phyloP scores from a whole-genome alignment of 2,329 filamentous ascomycete genomes.

The Fusarium compactum region DNA sequence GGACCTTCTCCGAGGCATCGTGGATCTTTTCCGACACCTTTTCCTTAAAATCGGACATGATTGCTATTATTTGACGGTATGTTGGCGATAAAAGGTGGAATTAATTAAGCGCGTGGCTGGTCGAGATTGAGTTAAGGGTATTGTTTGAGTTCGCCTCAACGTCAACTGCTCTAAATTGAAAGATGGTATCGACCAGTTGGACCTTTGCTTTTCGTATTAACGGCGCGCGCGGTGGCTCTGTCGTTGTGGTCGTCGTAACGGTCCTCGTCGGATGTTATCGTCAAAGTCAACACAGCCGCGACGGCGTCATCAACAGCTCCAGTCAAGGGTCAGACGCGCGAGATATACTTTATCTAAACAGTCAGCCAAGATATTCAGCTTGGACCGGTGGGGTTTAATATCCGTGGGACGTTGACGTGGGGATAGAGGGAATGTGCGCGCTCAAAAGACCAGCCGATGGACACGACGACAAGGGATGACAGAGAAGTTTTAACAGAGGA shows the following conservation, averaged over 20 bases:
- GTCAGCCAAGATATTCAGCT: constrained; percentile 31
- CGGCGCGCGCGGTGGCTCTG: constrained; percentile 24
- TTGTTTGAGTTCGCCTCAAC: constrained; percentile 26
- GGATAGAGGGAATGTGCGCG: constrained; percentile 29
- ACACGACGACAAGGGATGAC: constrained; percentile 13
- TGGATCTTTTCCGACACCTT: constrained; percentile 56
- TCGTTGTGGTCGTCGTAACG: constrained; percentile 40
- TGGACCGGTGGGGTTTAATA: constrained; percentile 21
- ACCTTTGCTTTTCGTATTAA: constrained; percentile 7
- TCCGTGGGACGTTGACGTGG: constrained; percentile 27
- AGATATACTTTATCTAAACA: constrained; percentile 23
- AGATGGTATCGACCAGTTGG: constrained; percentile 3
- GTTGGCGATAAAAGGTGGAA: constrained; percentile 12
- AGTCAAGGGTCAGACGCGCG: constrained; percentile 38
- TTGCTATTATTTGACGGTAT: constrained; percentile 42
- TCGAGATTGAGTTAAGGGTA: constrained; percentile 23
- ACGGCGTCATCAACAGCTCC: constrained; percentile 43
- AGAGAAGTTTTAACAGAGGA: constrained; percentile 21
- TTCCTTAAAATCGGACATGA: constrained; percentile 88
- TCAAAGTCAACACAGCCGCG: constrained; percentile 43
- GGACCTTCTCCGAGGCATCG: constrained; percentile 51
- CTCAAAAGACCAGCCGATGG: constrained; percentile 22
- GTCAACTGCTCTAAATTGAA: constrained; percentile 24
- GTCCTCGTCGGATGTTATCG: constrained; percentile 44
- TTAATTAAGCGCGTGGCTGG: constrained; percentile 29